Conservation (phyloP, 116 monocot genomes). For the Papilionanthe hybrid region DNA sequence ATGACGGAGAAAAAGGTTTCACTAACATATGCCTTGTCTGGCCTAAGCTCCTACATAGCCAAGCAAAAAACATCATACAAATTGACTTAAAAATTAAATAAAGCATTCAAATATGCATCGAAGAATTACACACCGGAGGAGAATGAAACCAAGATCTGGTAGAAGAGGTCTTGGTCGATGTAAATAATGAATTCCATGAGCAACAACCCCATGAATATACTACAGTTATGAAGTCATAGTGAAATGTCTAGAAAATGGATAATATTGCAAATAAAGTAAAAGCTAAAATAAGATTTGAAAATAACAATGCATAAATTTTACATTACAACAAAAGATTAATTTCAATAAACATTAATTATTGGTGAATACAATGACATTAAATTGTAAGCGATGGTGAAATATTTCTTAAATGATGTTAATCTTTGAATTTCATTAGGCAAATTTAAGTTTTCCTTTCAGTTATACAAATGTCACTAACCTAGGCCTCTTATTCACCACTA, state of each 20-base stretch:
- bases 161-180: conserved; percentile 26
- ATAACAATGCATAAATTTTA: neutral
- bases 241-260: neutral
- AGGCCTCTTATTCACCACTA: neutral
- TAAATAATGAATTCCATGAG: conserved; percentile 23
- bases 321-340: neutral
- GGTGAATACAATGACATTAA: neutral
- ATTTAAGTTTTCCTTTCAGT: neutral
- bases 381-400: neutral
- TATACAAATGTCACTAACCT: neutral
- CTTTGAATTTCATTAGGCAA: neutral
- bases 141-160: conserved; percentile 24
- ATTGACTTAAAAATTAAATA: neutral
- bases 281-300: neutral
- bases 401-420: neutral
- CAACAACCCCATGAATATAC: conserved; percentile 27
- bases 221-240: neutral
- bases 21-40: conserved; percentile 77
- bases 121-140: conserved; percentile 14
- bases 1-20: conserved; percentile 69
- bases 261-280: neutral
- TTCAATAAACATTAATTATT: neutral
- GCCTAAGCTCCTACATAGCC: conserved; percentile 56
- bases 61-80: neutral
- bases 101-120: neutral